Base-by-base conservation (phyloP, 352 stramenopile species). In the Globisporangium nunn region DNA sequence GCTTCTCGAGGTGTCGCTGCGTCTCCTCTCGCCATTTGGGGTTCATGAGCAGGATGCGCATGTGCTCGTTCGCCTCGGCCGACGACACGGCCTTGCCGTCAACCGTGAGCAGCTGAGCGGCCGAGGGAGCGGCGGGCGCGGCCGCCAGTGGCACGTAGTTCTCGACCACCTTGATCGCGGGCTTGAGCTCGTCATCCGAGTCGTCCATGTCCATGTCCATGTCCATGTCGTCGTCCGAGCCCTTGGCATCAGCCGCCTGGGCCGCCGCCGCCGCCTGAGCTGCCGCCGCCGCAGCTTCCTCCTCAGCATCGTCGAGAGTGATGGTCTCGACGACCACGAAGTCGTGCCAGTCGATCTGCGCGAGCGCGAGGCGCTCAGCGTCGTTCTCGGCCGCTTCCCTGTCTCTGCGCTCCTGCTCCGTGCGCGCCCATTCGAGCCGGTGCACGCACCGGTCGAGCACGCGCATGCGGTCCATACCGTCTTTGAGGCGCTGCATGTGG, bases 261-360 rank as follows among this genome's bases (percentile, higher is more conserved):
- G 41, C 41, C 6, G 14, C 15, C 15, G 41, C 69, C 2, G 58
- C 56, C 1, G 66, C 62, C 7, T 59, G 51, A 50, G 56, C 55
- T 14, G 71, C 63, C 11, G 61, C 61, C 50, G 71, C 67, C 10
- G 62, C 65, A 1, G 61, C 63, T 8, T 74, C 71, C 45, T 93
- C 77, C 68, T 98, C 91, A 44, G 96, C 78, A 37, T 91, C 78
- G 23, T 93, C 78, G 61, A 99, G 99, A 29, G 93, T 96, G 64
- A 99, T 99, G 12, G 94, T 98, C 70, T 99, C 97, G 0, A 99
- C 97, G 3, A 99, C 87, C 4, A 98, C 94, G 67, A 99, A 99
- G 74, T 99, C 96, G 71, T 99, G 93, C 97, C 97, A 99, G 78
- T 99, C 97, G 61, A 99, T 80, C 64, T 91, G 75, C 33, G 80